Base-by-base conservation (phyloP, 768 basidiomycete genomes). In the Calocybe cyanea region DNA sequence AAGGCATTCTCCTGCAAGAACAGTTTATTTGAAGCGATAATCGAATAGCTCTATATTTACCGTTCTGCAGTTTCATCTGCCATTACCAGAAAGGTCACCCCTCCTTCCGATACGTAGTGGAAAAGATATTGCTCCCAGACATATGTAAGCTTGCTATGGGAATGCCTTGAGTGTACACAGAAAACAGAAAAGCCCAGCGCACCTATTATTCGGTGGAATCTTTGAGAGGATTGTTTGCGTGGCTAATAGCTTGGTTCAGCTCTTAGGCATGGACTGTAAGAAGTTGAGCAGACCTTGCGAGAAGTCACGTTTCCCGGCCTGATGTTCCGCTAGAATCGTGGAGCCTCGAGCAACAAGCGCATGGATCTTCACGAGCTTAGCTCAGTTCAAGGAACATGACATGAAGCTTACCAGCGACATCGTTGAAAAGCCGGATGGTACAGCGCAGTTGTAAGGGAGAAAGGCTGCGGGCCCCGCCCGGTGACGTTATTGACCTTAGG, bases 121-220 rank as follows among this genome's bases (percentile, higher is more conserved):
- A 97, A 94, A 8, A 94, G 74, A 58, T 87, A 94, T 67, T 93
- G 85, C 57, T 91, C 90, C 90, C 89, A 92, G 46, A 86, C 88
- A 74, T 92, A 91, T 45, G 83, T 83, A 46, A 85, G 70, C 65
- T 87, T 87, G 69, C 83, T 86, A 62, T 69, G 28, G 18, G 32
- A 37, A 14, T 5, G 34, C 34, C 14, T 41, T 19, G 37, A 44
- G 31, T 43, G 18, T n/a, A 11, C 17, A 46, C 11, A 13, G 19
- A 23, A 23, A 20, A 10, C 24, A 36, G 17, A 21, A 43, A 8
- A 24, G 7, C 57, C 17, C 67, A 61, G 68, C 24, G 67, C 67
- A 81, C 65, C 77, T 80, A 61, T 87, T 81, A 60, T 92, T 92
- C 3, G 91, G 93, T 1, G 95, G 93, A 60, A 99, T 97, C 75